Percentiles rank a stretch among this genome's conserved stretches.
These are phyloP conservation scores for Domatiomyces catenatus DNA, from an alignment of 2,329 filamentous ascomycete genomes.

Conservation along the genomic window DNA sequence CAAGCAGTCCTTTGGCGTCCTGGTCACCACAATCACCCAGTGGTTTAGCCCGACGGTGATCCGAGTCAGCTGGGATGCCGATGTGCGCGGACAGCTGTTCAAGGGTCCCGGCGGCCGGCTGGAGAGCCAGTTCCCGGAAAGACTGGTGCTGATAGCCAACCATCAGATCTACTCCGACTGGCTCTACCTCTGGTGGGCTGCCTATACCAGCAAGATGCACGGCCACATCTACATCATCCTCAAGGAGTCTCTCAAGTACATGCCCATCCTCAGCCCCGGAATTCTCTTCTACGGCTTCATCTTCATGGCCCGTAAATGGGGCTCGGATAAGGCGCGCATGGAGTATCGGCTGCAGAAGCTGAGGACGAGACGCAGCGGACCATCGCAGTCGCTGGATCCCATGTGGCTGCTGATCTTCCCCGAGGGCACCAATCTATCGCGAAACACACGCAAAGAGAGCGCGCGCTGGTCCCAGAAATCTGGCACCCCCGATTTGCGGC, in stretches of 20 bases:
- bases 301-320: constrained; percentile 82
- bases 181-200: constrained; percentile 87
- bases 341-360: constrained; percentile 58
- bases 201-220: constrained; percentile 71
- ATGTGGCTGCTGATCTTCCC: constrained; percentile 89
- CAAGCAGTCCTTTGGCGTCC: constrained; percentile 66
- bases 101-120: constrained; percentile 57
- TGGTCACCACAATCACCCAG: constrained; percentile 65
- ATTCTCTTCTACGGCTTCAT: constrained; percentile 84
- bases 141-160: constrained; percentile 71
- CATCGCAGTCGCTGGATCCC: constrained; percentile 40
- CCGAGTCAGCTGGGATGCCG: constrained; percentile 67
- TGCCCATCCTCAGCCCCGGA: constrained; percentile 64
- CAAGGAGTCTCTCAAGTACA: constrained; percentile 69
- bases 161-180: constrained; percentile 87
- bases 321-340: constrained; percentile 59
- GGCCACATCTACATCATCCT: constrained; percentile 81
- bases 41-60: constrained; percentile 78
- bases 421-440: constrained; percentile 69
- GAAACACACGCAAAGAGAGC: constrained; percentile 55
- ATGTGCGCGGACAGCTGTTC: constrained; percentile 59
- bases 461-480: constrained; percentile 62
- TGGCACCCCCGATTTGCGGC: constrained; percentile 55
- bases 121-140: constrained; percentile 64
- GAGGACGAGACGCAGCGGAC: constrained; percentile 35